A percentile compares a stretch with the other conserved stretches of the same genome.
Evolutionary conservation across 2,329 filamentous ascomycete genomes (phyloP).

Genomic region (Phialophora macrospora): DNA sequence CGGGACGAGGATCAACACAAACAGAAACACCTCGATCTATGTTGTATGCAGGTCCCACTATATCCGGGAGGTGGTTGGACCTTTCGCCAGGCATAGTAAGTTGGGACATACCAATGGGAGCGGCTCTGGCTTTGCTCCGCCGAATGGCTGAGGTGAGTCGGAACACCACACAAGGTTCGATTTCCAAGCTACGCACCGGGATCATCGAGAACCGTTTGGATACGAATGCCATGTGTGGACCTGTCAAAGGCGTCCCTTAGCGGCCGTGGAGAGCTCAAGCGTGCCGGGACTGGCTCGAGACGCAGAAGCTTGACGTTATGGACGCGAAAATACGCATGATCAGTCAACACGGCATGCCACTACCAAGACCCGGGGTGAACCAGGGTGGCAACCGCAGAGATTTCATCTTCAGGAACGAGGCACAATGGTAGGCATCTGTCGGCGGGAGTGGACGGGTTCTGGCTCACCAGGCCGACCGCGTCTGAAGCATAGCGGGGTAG

Average conservation of each 20-base stretch:
- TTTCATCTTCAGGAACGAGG: constrained; percentile 29
- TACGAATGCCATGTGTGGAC: constrained; percentile 3
- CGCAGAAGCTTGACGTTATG: constrained; percentile 14
- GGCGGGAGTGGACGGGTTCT: constrained; percentile 6
- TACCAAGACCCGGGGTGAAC: constrained; percentile 13
- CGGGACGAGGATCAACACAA: constrained; percentile 1
- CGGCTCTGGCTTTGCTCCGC: constrained; percentile 5
- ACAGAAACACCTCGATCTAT: constrained; percentile 4
- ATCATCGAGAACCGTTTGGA: background rate
- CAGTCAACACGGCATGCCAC: constrained; percentile 28
- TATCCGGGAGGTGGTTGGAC: constrained; percentile 18
- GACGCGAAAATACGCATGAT: constrained; percentile 28
- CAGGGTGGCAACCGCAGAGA: constrained; percentile 17
- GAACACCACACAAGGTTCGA: background rate
- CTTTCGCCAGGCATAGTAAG: constrained; percentile 25
- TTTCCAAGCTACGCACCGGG: background rate
- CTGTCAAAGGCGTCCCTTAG: constrained; percentile 23
- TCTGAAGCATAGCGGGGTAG: constrained; percentile 11
- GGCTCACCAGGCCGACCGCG: background rate
- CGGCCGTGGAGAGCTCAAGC: constrained; percentile 15
- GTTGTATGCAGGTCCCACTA: constrained; percentile 14
- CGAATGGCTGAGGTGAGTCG: constrained; percentile 21
- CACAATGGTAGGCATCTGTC: constrained; percentile 16
- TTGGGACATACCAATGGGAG: constrained; percentile 23
- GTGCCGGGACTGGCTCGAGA: constrained; percentile 6